phyloP scores from a whole-genome alignment of 2,329 filamentous ascomycete genomes.

The Cytospora piceicola region DNA sequence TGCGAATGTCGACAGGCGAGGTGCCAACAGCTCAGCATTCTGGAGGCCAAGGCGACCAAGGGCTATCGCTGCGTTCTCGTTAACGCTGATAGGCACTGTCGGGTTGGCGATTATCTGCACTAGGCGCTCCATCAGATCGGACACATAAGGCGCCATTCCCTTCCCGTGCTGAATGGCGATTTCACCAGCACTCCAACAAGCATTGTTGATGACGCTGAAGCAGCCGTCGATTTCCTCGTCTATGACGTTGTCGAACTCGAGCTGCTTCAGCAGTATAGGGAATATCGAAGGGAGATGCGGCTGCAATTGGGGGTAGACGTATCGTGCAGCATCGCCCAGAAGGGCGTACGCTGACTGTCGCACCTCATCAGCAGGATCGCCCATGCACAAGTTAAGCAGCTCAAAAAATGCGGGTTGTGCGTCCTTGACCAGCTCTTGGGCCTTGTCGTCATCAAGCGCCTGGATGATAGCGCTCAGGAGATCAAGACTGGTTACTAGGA shows the following conservation, averaged over 20 bases:
- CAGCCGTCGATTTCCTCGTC: constrained; percentile 82
- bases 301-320: constrained; percentile 81
- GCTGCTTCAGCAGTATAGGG: constrained; percentile 81
- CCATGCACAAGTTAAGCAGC: constrained; percentile 87
- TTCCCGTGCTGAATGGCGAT: constrained; percentile 80
- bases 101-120: constrained; percentile 83
- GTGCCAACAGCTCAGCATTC: constrained; percentile 75
- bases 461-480: constrained; percentile 92
- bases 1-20: constrained; percentile 79
- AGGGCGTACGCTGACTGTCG: constrained; percentile 95
- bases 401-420: constrained; percentile 88
- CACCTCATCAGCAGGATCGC: constrained; percentile 88
- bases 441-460: constrained; percentile 74
- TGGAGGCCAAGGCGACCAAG: constrained; percentile 84
- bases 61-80: constrained; percentile 93
- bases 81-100: constrained; percentile 82
- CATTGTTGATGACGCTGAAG: constrained; percentile 96
- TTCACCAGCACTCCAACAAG: constrained; percentile 95
- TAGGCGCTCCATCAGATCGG: constrained; percentile 75
- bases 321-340: constrained; percentile 92
- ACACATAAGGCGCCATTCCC: constrained; percentile 76
- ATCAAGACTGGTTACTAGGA: constrained; percentile 92
- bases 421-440: constrained; percentile 73
- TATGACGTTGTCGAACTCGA: constrained; percentile 76
- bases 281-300: constrained; percentile 74